Base-by-base conservation (phyloP, 305 asterid genomes). In the Fraxinus greggii region DNA sequence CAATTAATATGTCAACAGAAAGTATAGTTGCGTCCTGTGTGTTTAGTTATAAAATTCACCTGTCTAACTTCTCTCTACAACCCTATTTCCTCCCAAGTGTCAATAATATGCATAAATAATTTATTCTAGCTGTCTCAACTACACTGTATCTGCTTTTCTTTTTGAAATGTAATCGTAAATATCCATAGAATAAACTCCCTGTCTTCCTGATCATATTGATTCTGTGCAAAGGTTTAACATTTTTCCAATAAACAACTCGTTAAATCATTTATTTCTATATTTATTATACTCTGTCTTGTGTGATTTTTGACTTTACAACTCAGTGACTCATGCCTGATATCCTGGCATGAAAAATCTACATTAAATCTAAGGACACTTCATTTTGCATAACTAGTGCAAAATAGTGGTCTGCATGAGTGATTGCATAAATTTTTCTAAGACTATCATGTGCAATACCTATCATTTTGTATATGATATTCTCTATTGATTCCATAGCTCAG, bases 401-500 rank as follows among this genome's bases (percentile, higher is more conserved):
- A 70, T 40, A 33, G 8, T 72, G 19, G 42, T 32, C 19, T 51
- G 24, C 61, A 75, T 31, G 79, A 76, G 24, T 28, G 54, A 84
- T 31, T 10, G 7, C 54, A 32, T 48, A 21, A 17, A 2, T 48
- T 75, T 80, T 48, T 48, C 21, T 83, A 70, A 76, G 72, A 78
- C 65, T 36, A 63, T 35, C 77, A 19, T 36, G 48, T 38, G n/a
- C 72, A 29, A 82, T 81, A 78, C 78, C 83, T 61, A 78, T 82
- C 83, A 81, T 86, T 90, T 79, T 82, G 81, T 84, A 77, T 87
- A 82, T 80, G 78, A 81, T 76, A 74, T 77, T 40, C 86, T 86
- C 65, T 88, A 87, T 84, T 87, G 92, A 87, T 86, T 92, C 89
- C 92, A 86, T 95, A 95, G 98, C 98, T 95, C 98, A 95, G 98